Conservation (phyloP, 495 filamentous ascomycete species). For the Penicillium ucsense region DNA sequence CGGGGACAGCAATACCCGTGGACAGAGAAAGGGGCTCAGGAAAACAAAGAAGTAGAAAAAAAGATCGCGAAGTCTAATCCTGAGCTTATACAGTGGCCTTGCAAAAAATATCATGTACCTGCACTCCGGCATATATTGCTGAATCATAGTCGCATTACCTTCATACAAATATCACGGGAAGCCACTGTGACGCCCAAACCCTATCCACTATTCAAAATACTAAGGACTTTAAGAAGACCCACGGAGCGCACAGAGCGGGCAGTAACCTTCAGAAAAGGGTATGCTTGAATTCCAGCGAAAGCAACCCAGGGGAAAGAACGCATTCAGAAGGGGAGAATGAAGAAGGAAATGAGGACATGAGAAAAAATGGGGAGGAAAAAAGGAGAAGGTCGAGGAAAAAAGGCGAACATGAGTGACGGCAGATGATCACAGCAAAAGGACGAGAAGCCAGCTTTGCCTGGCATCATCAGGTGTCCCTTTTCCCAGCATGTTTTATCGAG, state of each 20-base stretch:
- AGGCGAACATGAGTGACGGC: not conserved
- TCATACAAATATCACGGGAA: conserved; percentile 13
- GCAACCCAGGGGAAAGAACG: conserved; percentile 15
- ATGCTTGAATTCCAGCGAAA: conserved; percentile 24
- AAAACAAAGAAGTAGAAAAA: no score
- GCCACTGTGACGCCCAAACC: conserved; percentile 18
- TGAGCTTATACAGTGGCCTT: no score
- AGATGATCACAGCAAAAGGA: no score
- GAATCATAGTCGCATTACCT: conserved; percentile 13
- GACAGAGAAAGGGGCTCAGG: no score
- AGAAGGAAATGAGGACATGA: no score
- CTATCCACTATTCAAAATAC: conserved; percentile 10
- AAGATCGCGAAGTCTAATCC: no score
- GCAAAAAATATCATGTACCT: no score
- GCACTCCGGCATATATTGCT: conserved; percentile 9
- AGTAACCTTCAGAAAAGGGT: conserved; percentile 13
- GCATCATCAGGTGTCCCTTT: conserved; percentile 5
- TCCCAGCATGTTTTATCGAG: conserved; percentile 25
- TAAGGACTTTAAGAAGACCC: conserved; percentile 11
- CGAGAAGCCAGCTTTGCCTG: conserved; percentile 9
- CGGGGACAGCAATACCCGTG: no score
- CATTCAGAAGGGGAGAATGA: not conserved
- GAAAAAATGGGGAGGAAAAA: conserved; percentile 15
- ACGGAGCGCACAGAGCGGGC: conserved; percentile 11
- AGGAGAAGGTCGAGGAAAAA: conserved; percentile 19